Base-by-base conservation (phyloP, 2,329 filamentous ascomycete genomes). In the Coniella lustricola region DNA sequence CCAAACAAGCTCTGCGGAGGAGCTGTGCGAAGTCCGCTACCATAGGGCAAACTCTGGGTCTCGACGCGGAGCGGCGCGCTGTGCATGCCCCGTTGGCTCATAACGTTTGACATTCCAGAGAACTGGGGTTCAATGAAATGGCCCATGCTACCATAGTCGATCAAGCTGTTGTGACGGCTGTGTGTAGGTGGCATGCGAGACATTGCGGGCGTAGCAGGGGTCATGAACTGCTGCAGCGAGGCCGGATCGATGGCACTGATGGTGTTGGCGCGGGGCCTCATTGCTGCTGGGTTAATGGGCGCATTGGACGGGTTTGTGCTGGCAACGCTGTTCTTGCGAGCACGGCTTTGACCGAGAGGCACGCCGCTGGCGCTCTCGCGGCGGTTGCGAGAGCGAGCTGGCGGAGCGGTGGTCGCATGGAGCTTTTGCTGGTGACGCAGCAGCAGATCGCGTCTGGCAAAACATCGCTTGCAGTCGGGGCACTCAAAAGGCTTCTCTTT, bases 401-500 rank as follows among this genome's bases (percentile, higher is more conserved):
- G 90, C 5, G 93, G 87, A 0, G 90, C 90, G 12, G 88, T 87
- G 21, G 89, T 89, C 76, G 95, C 89, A 65, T 98, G 93, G 41
- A 98, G 79, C 75, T 98, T 98, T 74, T 98, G 93, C 75, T 98
- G 93, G 69, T 98, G 93, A 51, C 93, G 82, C 56, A 98, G 73
- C 48, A 98, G 77, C 57, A 98, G 70, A 67, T 98, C 93, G 56
- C 93, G 82, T 53, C 93, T 82, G 52, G 93, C 93, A 68, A 98
- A 98, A 70, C 93, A 97, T 69, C 93, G 75, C 33, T 88, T 79
- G 68, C 93, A 98, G 66, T 97, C 89, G 22, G 89, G 88, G 61
- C 93, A 98, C 68, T 96, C 90, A 60, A 98, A 98, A 1, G 93
- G 93, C 74, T 98, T 98, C 71, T 98, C 90, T 67, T 98, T 96